phyloP scores from a whole-genome alignment of 1,284 basidiomycete species.

The Trametes versicolor region DNA sequence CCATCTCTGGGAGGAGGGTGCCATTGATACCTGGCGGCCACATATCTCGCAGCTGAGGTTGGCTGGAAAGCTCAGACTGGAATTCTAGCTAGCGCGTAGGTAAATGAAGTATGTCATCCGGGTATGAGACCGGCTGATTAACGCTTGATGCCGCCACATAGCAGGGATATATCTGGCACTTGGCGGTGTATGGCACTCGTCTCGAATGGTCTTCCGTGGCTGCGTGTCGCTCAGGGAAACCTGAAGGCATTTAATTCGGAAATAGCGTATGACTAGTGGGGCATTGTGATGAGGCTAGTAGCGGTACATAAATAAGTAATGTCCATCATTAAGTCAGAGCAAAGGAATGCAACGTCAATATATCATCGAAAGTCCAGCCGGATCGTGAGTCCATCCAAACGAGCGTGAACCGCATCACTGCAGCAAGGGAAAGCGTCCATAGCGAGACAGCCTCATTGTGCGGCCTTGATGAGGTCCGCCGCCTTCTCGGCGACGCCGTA shows the following conservation, averaged over 20 bases:
- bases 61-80: too few species aligned
- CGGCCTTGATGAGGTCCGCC: constrained; percentile 42
- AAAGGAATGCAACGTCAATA: neutral
- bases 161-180: too few species aligned
- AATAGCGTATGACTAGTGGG: neutral
- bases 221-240: neutral
- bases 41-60: too few species aligned
- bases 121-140: too few species aligned
- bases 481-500: constrained; percentile 44
- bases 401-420: neutral
- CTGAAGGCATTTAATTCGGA: too few species aligned
- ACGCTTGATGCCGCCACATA: too few species aligned
- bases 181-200: too few species aligned
- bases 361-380: neutral
- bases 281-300: neutral
- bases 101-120: too few species aligned
- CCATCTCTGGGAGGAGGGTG: too few species aligned
- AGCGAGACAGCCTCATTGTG: constrained; percentile 7
- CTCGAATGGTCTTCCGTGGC: too few species aligned
- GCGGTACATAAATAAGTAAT: neutral
- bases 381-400: neutral
- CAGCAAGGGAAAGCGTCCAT: neutral
- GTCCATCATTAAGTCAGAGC: neutral
- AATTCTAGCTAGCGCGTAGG: too few species aligned
- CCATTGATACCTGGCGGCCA: too few species aligned